These are phyloP conservation scores for Oryza coarctata DNA, from an alignment of 176 grass and related monocot species.

Conservation along the genomic window DNA sequence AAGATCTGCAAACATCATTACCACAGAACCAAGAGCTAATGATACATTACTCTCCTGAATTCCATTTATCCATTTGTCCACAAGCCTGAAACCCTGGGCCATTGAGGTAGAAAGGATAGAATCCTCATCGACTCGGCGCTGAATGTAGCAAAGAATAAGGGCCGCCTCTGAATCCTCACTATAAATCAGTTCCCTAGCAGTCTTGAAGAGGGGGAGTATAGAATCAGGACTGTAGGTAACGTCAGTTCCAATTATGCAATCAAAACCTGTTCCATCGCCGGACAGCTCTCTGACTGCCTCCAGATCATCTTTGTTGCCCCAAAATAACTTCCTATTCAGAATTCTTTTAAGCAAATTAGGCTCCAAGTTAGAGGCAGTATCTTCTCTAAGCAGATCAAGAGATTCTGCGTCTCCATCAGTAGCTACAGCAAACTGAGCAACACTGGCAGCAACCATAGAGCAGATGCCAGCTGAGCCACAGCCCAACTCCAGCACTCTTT, in stretches of 20 bases:
- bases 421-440: slow-evolving; percentile 56
- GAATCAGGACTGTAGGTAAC: slow-evolving; percentile 80
- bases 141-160: slow-evolving; percentile 86
- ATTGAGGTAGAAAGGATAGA: slow-evolving; percentile 54
- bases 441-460: slow-evolving; percentile 76
- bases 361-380: slow-evolving; percentile 60
- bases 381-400: slow-evolving; percentile 65
- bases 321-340: slow-evolving; percentile 56
- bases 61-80: slow-evolving; percentile 82
- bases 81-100: slow-evolving; percentile 56
- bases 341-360: slow-evolving; percentile 45
- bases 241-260: slow-evolving; percentile 87
- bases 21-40: slow-evolving; percentile 72
- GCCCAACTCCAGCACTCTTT: slow-evolving; percentile 79
- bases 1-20: slow-evolving; percentile 38
- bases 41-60: slow-evolving; percentile 48
- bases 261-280: slow-evolving; percentile 42
- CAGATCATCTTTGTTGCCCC: slow-evolving; percentile 64
- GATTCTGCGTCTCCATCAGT: slow-evolving; percentile 88
- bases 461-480: slow-evolving; percentile 85
- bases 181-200: slow-evolving; percentile 68
- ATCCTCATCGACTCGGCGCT: slow-evolving; percentile 64
- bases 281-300: slow-evolving; percentile 45
- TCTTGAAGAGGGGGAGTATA: slow-evolving; percentile 75
- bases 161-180: slow-evolving; percentile 23